Conservation (phyloP, 305 asterid genomes). For the Salvia sclarea region DNA sequence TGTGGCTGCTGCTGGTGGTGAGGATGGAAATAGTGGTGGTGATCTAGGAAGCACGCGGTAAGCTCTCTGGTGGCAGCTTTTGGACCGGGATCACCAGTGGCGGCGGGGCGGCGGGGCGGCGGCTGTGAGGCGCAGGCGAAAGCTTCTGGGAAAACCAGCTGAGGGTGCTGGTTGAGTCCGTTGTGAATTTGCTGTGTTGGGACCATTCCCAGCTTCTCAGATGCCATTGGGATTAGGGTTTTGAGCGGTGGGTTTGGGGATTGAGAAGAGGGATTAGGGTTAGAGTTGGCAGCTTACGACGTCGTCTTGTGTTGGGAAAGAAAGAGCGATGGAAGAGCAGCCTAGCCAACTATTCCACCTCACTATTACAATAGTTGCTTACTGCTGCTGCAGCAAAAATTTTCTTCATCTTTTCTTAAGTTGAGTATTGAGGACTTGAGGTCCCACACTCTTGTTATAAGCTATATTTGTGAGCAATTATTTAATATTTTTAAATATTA, state of each 20-base stretch:
- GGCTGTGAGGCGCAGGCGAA: conserved; percentile 47
- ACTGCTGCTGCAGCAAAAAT: too few relatives aligned
- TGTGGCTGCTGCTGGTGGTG: conserved; percentile 41
- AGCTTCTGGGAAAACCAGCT: conserved; percentile 58
- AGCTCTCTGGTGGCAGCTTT: conserved; percentile 69
- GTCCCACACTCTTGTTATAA: too few relatives aligned
- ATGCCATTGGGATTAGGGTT: conserved; percentile 47
- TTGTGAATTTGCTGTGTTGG: conserved; percentile 58
- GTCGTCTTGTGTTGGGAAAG: conserved; percentile 15
- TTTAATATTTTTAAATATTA: too few relatives aligned
- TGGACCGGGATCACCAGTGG: conserved; percentile 49
- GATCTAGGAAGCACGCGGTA: conserved; percentile 62
- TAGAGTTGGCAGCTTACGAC: conserved; percentile 32
- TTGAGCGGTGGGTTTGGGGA: conserved; percentile 11
- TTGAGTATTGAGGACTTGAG: too few relatives aligned
- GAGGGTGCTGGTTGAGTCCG: conserved; percentile 49
- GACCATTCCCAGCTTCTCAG: conserved; percentile 59
- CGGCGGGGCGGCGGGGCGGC: conserved; percentile 39
- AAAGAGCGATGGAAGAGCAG: not conserved
- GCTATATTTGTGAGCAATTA: too few relatives aligned
- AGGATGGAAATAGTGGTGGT: conserved; percentile 51
- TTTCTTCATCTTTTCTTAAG: too few relatives aligned
- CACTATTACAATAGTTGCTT: too few relatives aligned
- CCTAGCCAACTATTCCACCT: not conserved
- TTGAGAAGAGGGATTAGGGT: conserved; percentile 22